Conservation (phyloP, 1,284 basidiomycete genomes). For the Tranzscheliella williamsii region DNA sequence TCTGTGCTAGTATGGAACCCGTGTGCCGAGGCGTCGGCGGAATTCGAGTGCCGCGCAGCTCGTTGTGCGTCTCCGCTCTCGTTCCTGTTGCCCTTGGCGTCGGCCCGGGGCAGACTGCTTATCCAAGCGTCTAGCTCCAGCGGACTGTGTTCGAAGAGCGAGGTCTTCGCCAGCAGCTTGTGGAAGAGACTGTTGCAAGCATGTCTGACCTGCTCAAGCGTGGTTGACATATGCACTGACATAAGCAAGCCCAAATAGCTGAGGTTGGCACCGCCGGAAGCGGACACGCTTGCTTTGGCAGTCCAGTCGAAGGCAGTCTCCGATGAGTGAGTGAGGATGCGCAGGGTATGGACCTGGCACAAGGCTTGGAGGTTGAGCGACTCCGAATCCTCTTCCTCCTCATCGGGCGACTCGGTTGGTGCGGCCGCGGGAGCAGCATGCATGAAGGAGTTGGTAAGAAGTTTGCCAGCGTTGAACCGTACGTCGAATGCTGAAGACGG, state of each 20-base stretch:
- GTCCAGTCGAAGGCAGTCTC: constrained; percentile 64
- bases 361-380: constrained; percentile 68
- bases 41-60: too few relatives aligned
- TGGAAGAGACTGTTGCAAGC: constrained; percentile 31
- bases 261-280: constrained; percentile 63
- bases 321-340: constrained; percentile 55
- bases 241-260: constrained; percentile 47
- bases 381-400: constrained; percentile 57
- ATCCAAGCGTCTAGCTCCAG: constrained; percentile 79
- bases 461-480: constrained; percentile 81
- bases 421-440: neutral
- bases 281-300: constrained; percentile 67
- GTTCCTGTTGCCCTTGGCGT: constrained; percentile 1
- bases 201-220: constrained; percentile 22
- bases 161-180: constrained; percentile 67
- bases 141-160: constrained; percentile 80
- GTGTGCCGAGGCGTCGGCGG: too few relatives aligned
- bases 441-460: constrained; percentile 68
- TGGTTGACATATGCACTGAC: constrained; percentile 20
- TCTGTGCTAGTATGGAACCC: constrained; percentile 55
- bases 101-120: constrained; percentile 65
- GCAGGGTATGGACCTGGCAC: constrained; percentile 77
- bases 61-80: constrained; percentile 28
- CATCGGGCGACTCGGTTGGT: constrained; percentile 10
- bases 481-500: constrained; percentile 76